A percentile compares a stretch with the other conserved stretches of the same genome.
These are phyloP conservation scores for Pythium grandisporangium DNA, from an alignment of 352 stramenopile species.

Conservation along the genomic window DNA sequence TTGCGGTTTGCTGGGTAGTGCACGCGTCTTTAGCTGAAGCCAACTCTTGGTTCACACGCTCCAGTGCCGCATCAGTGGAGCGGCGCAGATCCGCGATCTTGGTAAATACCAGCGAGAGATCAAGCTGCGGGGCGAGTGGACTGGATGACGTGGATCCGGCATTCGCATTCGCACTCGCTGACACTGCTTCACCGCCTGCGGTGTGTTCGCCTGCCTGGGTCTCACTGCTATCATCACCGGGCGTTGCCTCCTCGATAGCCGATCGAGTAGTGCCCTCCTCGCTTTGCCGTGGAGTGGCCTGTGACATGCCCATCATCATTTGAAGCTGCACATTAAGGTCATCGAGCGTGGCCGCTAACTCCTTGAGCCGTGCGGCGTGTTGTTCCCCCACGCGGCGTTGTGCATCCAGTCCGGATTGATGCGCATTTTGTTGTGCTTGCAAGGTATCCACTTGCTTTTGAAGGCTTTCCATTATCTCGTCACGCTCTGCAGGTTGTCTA, in stretches of 20 bases:
- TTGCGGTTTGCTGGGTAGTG: constrained; percentile 36
- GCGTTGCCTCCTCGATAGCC: neutral
- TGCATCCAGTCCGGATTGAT: constrained; percentile 29
- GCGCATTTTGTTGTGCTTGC: constrained; percentile 23
- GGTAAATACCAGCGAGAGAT: constrained; percentile 76
- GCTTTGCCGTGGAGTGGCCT: too few relatives aligned
- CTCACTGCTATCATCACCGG: too few relatives aligned
- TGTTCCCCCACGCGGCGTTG: constrained; percentile 32
- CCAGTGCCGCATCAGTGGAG: constrained; percentile 47
- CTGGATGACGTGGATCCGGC: too few relatives aligned
- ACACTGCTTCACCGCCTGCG: neutral
- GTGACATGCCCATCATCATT: too few relatives aligned
- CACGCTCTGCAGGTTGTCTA: neutral
- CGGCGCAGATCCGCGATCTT: constrained; percentile 65
- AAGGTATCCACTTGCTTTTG: constrained; percentile 42
- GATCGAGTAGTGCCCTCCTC: too few relatives aligned
- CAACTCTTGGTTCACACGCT: constrained; percentile 41
- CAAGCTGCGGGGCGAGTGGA: constrained; percentile 28
- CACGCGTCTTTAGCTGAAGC: constrained; percentile 22
- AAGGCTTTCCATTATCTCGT: constrained; percentile 11
- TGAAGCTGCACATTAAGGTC: constrained; percentile 47
- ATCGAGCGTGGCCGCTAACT: constrained; percentile 32
- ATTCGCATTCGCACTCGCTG: too few relatives aligned
- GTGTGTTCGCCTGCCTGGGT: neutral
- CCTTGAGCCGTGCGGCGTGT: constrained; percentile 37